phyloP scores from a whole-genome alignment of 2,329 filamentous ascomycete genomes.

The Diplodia mutila region DNA sequence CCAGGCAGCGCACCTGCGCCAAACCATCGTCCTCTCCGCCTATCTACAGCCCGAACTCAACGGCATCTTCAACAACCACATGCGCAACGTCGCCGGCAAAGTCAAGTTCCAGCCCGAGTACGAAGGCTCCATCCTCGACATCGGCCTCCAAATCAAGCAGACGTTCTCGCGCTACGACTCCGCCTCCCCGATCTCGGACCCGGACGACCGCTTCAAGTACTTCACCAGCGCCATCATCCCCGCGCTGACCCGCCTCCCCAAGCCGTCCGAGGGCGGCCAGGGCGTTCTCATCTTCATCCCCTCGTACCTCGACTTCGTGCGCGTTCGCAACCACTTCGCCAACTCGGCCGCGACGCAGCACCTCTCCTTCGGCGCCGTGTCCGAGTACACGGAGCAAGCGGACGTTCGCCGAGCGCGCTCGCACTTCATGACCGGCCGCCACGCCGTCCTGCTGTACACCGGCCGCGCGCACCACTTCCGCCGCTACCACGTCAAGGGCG shows the following conservation, averaged over 20 bases:
- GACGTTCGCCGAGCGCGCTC: constrained; percentile 83
- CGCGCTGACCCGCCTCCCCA: constrained; percentile 69
- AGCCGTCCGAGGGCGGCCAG: constrained; percentile 55
- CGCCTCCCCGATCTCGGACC: constrained; percentile 70
- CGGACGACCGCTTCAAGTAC: constrained; percentile 87
- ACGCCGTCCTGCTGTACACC: constrained; percentile 85
- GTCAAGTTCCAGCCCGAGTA: constrained; percentile 71
- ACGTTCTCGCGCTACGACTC: constrained; percentile 88
- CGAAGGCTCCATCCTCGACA: constrained; percentile 71
- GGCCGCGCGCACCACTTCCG: constrained; percentile 97
- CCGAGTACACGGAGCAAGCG: constrained; percentile 80
- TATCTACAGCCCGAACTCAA: constrained; percentile 90
- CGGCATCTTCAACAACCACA: constrained; percentile 73
- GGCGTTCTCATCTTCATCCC: constrained; percentile 90
- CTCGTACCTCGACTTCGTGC: constrained; percentile 92
- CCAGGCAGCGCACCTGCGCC: constrained; percentile 77
- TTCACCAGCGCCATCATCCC: constrained; percentile 84
- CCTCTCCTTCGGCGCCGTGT: constrained; percentile 78
- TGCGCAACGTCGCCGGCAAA: constrained; percentile 81
- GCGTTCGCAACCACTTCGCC: constrained; percentile 88
- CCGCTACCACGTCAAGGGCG: constrained; percentile 80
- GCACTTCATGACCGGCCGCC: constrained; percentile 82
- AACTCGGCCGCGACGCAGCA: constrained; percentile 63
- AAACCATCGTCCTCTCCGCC: constrained; percentile 79
- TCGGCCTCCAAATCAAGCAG: constrained; percentile 75